Base-by-base conservation (phyloP, 495 filamentous ascomycete species). In the Xylaria longipes region DNA sequence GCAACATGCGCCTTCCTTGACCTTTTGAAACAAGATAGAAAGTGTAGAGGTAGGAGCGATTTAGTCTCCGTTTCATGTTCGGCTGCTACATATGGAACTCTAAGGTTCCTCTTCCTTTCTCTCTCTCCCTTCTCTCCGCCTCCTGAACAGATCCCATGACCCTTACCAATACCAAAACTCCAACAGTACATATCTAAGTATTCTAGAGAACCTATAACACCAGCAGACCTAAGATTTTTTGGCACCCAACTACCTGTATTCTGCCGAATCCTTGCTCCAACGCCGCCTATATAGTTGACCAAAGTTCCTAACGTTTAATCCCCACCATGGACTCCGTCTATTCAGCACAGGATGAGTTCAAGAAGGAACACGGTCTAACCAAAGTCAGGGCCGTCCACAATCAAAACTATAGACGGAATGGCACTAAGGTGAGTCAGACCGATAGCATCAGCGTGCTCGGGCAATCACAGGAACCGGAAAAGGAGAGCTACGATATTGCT, bases 401-500 rank as follows among this genome's bases (percentile, higher is more conserved):
- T 81, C 78, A 82, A 25, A 89, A 88, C 69, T 93, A 92, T 79
- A 76, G 89, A 73, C 85, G 80, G 70, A 87, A 89, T 68, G 92
- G 92, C 33, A 86, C 85, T 68, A 94, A 93, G 33, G 68, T 64
- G 45, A 22, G 68, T 56, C 41, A 56, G 5, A 48, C 35, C 9
- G 6, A 1, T 1, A 45, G 8, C 37, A n/a, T 5, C 35, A 6
- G 20, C 33, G 12, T 64, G 22, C 25, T n/a, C 17, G 39, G 1
- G 22, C 9, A 20, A 37, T 60, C 33, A 3, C 33, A 2, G 54
- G 6, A 6, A 31, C 29, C 6, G 27, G 56, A 58, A 33, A 17
- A 33, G 20, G 31, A 31, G 29, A 52, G 22, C 29, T 39, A 14
- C 9, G 8, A 29, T 11, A 27, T 12, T 65, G 4, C 27, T 11